Evolutionary conservation across 2,329 filamentous ascomycete species (phyloP).

Genomic region (Mariannaea sp.): DNA sequence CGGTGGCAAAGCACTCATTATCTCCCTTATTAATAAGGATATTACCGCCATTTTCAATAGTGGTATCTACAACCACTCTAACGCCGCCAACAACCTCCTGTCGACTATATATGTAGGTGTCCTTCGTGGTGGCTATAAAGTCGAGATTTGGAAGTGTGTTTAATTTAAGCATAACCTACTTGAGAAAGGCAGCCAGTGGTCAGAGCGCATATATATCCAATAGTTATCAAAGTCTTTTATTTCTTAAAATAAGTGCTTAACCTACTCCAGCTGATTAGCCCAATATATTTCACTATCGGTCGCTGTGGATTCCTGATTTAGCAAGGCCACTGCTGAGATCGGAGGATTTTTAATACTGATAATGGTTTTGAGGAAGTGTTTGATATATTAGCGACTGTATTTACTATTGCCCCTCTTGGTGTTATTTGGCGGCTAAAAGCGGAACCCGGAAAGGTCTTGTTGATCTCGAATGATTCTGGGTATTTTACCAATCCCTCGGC

Average conservation of each 20-base stretch:
- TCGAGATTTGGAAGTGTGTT: constrained; percentile 90
- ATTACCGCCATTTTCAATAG: constrained; percentile 91
- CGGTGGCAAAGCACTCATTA: constrained; percentile 85
- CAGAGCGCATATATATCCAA: constrained; percentile 73
- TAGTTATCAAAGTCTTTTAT: constrained; percentile 70
- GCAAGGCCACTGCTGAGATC: constrained; percentile 58
- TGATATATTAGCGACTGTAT: constrained; percentile 24
- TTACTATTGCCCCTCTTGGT: constrained; percentile 40
- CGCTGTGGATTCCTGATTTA: constrained; percentile 51
- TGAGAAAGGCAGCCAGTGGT: constrained; percentile 80
- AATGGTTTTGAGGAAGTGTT: constrained; percentile 23
- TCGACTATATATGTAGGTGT: constrained; percentile 88
- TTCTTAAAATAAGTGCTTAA: constrained; percentile 66
- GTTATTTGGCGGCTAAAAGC: constrained; percentile 15
- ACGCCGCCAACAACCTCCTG: constrained; percentile 86
- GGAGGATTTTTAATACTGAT: constrained; percentile 47
- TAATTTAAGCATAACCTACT: constrained; percentile 77
- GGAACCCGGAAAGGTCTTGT: too few species aligned
- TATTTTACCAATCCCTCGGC: too few species aligned
- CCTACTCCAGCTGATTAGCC: constrained; percentile 65
- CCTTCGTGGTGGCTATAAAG: constrained; percentile 83
- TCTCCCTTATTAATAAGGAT: constrained; percentile 81
- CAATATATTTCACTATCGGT: constrained; percentile 48
- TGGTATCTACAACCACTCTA: constrained; percentile 86
- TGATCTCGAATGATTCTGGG: too few species aligned